A percentile compares a stretch with the other conserved stretches of the same genome.
These are phyloP conservation scores for Notholithocarpus densiflorus DNA, from an alignment of 306 rosid species.

Conservation along the genomic window DNA sequence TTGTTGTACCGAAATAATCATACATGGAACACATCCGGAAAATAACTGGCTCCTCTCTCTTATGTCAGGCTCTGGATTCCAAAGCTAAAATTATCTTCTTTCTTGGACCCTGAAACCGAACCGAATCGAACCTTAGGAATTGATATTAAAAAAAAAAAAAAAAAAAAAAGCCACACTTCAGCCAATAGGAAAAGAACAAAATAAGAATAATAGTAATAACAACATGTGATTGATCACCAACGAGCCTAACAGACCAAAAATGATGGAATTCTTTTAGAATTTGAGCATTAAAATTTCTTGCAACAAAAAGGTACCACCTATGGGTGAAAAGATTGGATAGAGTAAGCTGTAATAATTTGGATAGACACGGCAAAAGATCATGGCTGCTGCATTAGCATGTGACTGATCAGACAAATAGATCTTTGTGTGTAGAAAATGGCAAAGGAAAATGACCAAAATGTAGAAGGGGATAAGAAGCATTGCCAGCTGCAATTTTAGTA, in stretches of 20 bases:
- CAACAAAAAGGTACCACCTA: not conserved
- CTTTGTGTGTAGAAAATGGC: not conserved
- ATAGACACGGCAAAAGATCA: not conserved
- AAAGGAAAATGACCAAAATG: not conserved
- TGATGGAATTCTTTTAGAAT: too few species aligned
- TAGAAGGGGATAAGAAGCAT: too few species aligned
- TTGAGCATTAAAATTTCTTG: too few species aligned
- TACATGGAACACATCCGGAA: conserved; percentile 11
- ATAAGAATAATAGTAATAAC: not conserved
- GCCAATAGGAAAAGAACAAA: not conserved
- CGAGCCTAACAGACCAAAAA: too few species aligned
- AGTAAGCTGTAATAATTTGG: not conserved
- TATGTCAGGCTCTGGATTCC: conserved; percentile 68
- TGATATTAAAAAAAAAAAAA: too few species aligned
- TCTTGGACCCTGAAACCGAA: conserved; percentile 85
- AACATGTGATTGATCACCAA: too few species aligned
- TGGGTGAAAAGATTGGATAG: not conserved
- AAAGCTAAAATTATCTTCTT: conserved; percentile 91
- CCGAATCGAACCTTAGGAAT: conserved; percentile 4
- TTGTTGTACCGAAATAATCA: conserved; percentile 6
- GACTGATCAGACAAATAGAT: not conserved
- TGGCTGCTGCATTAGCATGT: not conserved
- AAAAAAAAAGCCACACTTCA: not conserved
- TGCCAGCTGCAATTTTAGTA: too few species aligned
- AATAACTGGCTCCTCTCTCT: conserved; percentile 13